phyloP scores from a whole-genome alignment of 163 green algal species.

The Scenedesmus sp. region DNA sequence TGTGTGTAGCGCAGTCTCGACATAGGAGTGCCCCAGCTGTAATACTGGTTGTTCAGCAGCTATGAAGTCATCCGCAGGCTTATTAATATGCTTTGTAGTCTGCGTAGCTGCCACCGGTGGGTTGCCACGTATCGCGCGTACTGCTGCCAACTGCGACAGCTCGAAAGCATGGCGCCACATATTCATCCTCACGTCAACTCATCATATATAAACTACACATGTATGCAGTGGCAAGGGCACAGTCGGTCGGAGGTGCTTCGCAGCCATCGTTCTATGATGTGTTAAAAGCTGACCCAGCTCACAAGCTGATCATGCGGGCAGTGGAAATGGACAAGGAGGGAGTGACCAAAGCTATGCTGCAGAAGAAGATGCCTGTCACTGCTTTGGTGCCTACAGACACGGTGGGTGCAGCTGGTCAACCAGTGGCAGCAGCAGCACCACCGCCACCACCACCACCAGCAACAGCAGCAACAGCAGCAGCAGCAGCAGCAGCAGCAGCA shows the following conservation, averaged over 20 bases:
- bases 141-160: constrained; percentile 5
- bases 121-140: background rate
- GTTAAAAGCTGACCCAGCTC: constrained; percentile 23
- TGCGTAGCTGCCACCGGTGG: background rate
- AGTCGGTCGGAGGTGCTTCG: background rate
- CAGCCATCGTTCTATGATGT: constrained; percentile 35
- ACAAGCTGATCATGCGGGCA: constrained; percentile 42
- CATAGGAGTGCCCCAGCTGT: background rate
- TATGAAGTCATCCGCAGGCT: too few relatives aligned
- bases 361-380: constrained; percentile 22
- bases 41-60: background rate
- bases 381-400: constrained; percentile 35
- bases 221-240: background rate
- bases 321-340: constrained; percentile 18
- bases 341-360: constrained; percentile 28
- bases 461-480: background rate
- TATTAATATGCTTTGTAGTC: background rate
- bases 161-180: background rate
- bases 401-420: background rate
- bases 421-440: background rate
- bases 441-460: background rate
- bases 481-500: background rate
- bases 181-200: background rate
- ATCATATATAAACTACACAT: background rate
- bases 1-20: too few relatives aligned